Conservation (phyloP, 192 early-diverging fungal genomes). For the Coemansia javaensis region DNA sequence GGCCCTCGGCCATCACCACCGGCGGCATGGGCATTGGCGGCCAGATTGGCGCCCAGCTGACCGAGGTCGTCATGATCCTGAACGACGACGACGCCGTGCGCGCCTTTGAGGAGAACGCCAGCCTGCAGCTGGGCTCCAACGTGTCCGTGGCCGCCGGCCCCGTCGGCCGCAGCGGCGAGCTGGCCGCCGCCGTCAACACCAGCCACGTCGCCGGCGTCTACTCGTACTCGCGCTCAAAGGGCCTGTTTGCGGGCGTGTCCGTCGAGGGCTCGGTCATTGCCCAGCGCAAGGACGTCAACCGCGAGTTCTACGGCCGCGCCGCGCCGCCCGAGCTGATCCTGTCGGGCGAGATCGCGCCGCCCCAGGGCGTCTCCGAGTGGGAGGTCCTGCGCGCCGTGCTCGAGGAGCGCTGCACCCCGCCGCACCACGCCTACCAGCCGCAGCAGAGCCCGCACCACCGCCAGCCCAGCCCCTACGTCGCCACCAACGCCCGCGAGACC, state of each 20-base stretch:
- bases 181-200: slow-evolving; percentile 62
- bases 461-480: not conserved
- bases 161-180: slow-evolving; percentile 79
- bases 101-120: slow-evolving; percentile 78
- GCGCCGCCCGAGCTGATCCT: slow-evolving; percentile 82
- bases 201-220: slow-evolving; percentile 81
- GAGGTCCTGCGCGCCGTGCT: slow-evolving; percentile 38
- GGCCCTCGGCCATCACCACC: slow-evolving; percentile 79
- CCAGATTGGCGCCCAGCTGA: slow-evolving; percentile 84
- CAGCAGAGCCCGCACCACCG: too few species aligned
- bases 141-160: slow-evolving; percentile 85
- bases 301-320: slow-evolving; percentile 72
- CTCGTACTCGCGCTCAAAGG: slow-evolving; percentile 89
- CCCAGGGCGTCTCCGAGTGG: slow-evolving; percentile 49
- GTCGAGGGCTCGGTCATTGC: slow-evolving; percentile 85
- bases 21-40: slow-evolving; percentile 81
- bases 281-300: slow-evolving; percentile 82
- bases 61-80: slow-evolving; percentile 86
- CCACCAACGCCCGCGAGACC: slow-evolving; percentile 18
- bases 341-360: slow-evolving; percentile 65
- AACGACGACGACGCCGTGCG: slow-evolving; percentile 78
- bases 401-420: slow-evolving; percentile 42
- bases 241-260: slow-evolving; percentile 88
- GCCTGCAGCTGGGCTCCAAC: slow-evolving; percentile 82
- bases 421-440: not conserved